phyloP scores from a whole-genome alignment of 2,329 filamentous ascomycete species.

The Polytolypa hystricis region DNA sequence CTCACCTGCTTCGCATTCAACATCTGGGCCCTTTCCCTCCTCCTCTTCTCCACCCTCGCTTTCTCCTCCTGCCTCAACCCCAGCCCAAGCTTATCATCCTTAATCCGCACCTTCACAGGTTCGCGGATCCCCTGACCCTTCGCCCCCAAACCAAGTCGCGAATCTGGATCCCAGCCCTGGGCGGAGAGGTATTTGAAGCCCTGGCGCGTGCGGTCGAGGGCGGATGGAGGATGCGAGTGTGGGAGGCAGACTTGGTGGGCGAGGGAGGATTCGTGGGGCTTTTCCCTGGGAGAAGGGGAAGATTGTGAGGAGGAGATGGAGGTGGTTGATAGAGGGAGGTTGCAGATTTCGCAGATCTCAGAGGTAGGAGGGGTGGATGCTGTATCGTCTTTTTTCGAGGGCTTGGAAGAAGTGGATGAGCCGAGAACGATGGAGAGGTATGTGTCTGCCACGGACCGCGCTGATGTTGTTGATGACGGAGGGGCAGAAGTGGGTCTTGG shows the following conservation, averaged over 20 bases:
- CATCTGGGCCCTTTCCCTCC: conserved; percentile 15
- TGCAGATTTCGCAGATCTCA: conserved; percentile 46
- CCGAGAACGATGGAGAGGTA: conserved; percentile 39
- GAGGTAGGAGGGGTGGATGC: not conserved
- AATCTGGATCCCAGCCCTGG: conserved; percentile 51
- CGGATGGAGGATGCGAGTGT: conserved; percentile 48
- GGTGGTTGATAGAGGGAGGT: conserved; percentile 38
- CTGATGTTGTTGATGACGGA: conserved; percentile 15
- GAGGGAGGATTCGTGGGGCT: conserved; percentile 40
- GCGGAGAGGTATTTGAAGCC: conserved; percentile 46
- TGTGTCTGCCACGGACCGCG: conserved; percentile 25
- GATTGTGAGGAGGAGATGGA: conserved; percentile 8
- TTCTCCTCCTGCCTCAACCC: conserved; percentile 38
- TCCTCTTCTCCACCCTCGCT: conserved; percentile 23
- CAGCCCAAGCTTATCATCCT: conserved; percentile 64
- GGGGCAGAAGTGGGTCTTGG: conserved; percentile 15
- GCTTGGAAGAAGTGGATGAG: conserved; percentile 5
- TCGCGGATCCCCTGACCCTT: conserved; percentile 59
- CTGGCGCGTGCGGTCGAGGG: conserved; percentile 45
- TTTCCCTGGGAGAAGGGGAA: conserved; percentile 16
- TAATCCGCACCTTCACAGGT: conserved; percentile 61
- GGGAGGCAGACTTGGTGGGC: conserved; percentile 46
- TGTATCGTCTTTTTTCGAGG: not conserved
- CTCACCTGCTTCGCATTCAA: conserved; percentile 61
- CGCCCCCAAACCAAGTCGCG: conserved; percentile 58